Percentiles rank a stretch among this genome's conserved stretches.
phyloP scores from a whole-genome alignment of 148 eudicot genomes.

The Dianthus caryophyllus region DNA sequence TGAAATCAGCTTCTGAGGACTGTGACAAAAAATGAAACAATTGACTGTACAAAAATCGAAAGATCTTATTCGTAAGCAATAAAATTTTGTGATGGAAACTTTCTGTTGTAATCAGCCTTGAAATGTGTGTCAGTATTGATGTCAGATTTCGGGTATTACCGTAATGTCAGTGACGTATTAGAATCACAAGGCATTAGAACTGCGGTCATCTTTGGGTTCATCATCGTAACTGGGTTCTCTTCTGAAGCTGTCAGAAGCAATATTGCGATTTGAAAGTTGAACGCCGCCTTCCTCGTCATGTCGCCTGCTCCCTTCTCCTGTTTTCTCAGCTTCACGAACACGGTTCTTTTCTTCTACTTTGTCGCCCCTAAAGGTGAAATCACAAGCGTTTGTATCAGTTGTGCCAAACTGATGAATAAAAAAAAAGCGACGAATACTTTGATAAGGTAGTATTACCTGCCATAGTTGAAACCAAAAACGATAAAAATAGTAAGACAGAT shows the following conservation, averaged over 20 bases:
- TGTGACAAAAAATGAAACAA: neutral
- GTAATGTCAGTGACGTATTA: neutral
- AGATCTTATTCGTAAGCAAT: neutral
- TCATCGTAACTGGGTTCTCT: neutral
- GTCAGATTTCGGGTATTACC: neutral
- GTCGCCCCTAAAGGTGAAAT: constrained; percentile 43
- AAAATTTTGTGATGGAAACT: neutral
- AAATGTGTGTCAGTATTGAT: neutral
- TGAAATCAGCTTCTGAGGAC: neutral
- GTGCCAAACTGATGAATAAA: neutral
- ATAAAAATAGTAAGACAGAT: too few relatives aligned
- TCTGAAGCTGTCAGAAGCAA: constrained; percentile 4
- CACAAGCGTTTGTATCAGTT: neutral
- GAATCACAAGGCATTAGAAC: neutral
- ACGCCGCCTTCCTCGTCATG: constrained; percentile 41
- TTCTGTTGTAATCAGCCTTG: neutral
- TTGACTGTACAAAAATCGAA: neutral
- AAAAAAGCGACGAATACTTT: neutral
- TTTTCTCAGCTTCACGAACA: constrained; percentile 36
- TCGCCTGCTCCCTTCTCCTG: constrained; percentile 29
- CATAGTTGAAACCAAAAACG: neutral
- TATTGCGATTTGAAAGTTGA: constrained; percentile 12
- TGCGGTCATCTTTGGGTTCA: constrained; percentile 8
- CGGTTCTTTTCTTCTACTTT: constrained; percentile 35
- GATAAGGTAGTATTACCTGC: neutral